A percentile compares a stretch with the other conserved stretches of the same genome.
Conservation (phyloP, 176 grass and related monocot species). For the Leersia perrieri region DNA sequence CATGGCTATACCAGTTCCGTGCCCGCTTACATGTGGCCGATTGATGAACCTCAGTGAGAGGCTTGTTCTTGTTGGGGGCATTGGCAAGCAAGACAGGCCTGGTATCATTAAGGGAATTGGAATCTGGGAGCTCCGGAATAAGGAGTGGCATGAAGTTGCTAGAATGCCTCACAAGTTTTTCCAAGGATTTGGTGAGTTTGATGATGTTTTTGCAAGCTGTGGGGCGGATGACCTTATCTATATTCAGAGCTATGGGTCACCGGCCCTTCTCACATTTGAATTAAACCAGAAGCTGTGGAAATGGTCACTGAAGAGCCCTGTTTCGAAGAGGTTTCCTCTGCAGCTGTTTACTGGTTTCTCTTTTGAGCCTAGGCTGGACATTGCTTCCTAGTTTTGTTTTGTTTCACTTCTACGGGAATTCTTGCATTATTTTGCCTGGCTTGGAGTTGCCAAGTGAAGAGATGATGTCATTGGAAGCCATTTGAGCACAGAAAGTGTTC, state of each 20-base stretch:
- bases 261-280: conserved; percentile 74
- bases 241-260: conserved; percentile 88
- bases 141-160: conserved; percentile 72
- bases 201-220: conserved; percentile 82
- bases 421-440: conserved; percentile 26
- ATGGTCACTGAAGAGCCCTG: conserved; percentile 83
- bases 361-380: conserved; percentile 80
- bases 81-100: conserved; percentile 79
- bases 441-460: conserved; percentile 25
- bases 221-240: conserved; percentile 79
- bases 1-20: conserved; percentile 69
- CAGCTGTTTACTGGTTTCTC: conserved; percentile 94
- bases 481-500: conserved; percentile 27
- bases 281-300: conserved; percentile 73
- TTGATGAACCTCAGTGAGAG: conserved; percentile 75
- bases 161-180: conserved; percentile 89
- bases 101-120: conserved; percentile 95
- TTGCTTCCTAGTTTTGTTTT: conserved; percentile 50
- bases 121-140: conserved; percentile 71
- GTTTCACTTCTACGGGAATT: conserved; percentile 17
- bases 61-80: conserved; percentile 76
- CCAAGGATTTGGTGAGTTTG: conserved; percentile 87
- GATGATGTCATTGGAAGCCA: conserved; percentile 19
- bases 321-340: conserved; percentile 75
- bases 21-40: conserved; percentile 67